Evolutionary conservation across 2,329 filamentous ascomycete species (phyloP).

Genomic region (Fusarium euwallaceae): DNA sequence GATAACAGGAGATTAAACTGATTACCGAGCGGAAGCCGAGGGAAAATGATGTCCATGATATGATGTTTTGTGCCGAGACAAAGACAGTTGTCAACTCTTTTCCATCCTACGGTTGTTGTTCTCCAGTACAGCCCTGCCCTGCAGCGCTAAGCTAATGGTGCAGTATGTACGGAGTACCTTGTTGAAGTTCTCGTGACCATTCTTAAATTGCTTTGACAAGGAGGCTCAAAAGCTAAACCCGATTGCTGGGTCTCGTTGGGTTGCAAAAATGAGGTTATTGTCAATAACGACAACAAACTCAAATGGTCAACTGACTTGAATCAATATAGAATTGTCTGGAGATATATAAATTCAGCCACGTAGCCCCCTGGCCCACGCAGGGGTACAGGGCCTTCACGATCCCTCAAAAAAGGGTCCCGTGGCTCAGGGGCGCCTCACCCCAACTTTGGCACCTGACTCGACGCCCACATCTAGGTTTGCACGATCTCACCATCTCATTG

Average conservation of each 20-base stretch:
- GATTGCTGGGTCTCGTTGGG: background rate
- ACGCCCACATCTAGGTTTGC: background rate
- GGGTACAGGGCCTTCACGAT: background rate
- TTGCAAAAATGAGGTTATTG: background rate
- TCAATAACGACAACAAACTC: background rate
- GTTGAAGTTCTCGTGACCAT: background rate
- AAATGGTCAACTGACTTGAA: background rate
- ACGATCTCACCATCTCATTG: background rate
- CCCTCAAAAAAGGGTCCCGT: background rate
- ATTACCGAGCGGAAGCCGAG: conserved; percentile 1
- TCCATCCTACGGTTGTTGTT: background rate
- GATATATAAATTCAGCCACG: background rate
- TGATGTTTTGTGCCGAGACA: background rate
- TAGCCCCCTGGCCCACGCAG: background rate
- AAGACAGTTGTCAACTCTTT: background rate
- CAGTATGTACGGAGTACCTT: no score
- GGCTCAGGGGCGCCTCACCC: background rate
- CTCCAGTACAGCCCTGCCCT: background rate
- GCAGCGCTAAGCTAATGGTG: background rate
- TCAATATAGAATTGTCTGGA: background rate
- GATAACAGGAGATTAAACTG: background rate
- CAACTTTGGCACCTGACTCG: background rate
- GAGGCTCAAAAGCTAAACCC: background rate
- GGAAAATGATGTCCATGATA: background rate
- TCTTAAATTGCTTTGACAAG: no score